phyloP scores from a whole-genome alignment of 495 filamentous ascomycete species.

The Filosporella fistucella region DNA sequence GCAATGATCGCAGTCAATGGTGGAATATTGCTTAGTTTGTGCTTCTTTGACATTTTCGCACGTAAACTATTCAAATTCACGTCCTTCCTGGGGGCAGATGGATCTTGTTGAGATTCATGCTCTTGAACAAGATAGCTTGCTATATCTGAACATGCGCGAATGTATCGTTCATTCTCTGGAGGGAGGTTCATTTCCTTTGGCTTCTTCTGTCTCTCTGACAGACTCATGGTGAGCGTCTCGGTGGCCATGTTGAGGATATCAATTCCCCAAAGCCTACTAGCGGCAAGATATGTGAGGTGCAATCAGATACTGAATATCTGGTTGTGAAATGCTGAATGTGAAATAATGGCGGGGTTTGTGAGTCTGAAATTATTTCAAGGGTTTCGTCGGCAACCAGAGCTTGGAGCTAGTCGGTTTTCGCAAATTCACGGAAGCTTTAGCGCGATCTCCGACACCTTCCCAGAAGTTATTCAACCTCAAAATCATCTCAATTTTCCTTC shows the following conservation, averaged over 20 bases:
- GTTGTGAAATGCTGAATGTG: too few species aligned
- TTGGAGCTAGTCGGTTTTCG: too few species aligned
- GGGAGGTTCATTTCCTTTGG: constrained; percentile 70
- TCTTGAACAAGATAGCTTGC: constrained; percentile 90
- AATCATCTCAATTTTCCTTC: constrained; percentile 8
- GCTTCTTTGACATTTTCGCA: constrained; percentile 86
- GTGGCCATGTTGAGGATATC: constrained; percentile 35
- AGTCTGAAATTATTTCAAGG: too few species aligned
- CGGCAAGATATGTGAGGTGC: too few species aligned
- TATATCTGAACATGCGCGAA: constrained; percentile 92
- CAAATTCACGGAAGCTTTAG: not conserved
- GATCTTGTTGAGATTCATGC: constrained; percentile 72
- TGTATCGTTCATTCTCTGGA: constrained; percentile 88
- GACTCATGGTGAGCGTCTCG: constrained; percentile 60
- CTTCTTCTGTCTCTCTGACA: constrained; percentile 46
- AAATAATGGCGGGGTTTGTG: too few species aligned
- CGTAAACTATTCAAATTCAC: constrained; percentile 90
- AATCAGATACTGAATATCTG: too few species aligned
- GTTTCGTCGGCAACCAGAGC: too few species aligned
- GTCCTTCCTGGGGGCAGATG: constrained; percentile 68
- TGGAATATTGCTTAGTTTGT: constrained; percentile 76
- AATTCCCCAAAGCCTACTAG: too few species aligned
- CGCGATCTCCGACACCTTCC: not conserved
- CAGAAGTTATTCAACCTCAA: constrained; percentile 1
- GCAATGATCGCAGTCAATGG: constrained; percentile 96